Conservation (phyloP, 305 asterid genomes). For the Rubia peregrina region DNA sequence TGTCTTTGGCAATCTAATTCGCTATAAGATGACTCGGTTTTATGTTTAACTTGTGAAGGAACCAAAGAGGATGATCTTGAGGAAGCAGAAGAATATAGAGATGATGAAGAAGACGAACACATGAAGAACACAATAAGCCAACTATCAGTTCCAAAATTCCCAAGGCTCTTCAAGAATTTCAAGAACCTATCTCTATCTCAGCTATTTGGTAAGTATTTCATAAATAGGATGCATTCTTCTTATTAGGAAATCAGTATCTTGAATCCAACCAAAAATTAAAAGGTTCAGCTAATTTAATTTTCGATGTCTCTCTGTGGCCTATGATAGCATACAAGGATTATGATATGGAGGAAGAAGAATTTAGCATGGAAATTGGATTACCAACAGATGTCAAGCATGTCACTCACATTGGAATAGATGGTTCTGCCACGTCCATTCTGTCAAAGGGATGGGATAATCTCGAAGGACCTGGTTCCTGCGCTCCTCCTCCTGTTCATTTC, state of each 20-base stretch:
- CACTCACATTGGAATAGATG: slow-evolving; percentile 87
- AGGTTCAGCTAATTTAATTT: background rate
- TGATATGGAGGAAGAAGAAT: slow-evolving; percentile 51
- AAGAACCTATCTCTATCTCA: slow-evolving; percentile 66
- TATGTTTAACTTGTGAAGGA: slow-evolving; percentile 22
- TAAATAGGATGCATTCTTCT: background rate
- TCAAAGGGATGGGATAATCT: slow-evolving; percentile 45
- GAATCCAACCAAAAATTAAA: background rate
- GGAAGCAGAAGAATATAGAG: slow-evolving; percentile 34
- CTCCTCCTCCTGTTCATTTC: slow-evolving; percentile 21
- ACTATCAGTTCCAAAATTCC: slow-evolving; percentile 47
- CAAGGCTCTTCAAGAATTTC: slow-evolving; percentile 63
- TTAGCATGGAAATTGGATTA: slow-evolving; percentile 70
- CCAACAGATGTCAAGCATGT: slow-evolving; percentile 96
- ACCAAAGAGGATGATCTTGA: slow-evolving; percentile 33
- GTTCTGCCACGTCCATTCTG: slow-evolving; percentile 55
- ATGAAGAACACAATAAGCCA: slow-evolving; percentile 40
- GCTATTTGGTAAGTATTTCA: slow-evolving; percentile 44
- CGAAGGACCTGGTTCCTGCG: slow-evolving; percentile 20
- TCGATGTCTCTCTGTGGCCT: background rate
- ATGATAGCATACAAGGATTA: slow-evolving; percentile 56
- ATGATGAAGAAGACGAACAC: slow-evolving; percentile 42
- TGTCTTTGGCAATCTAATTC: background rate
- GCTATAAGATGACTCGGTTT: background rate
- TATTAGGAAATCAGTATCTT: background rate